A percentile compares a stretch with the other conserved stretches of the same genome.
phyloP scores from a whole-genome alignment of 1,139 yeast species.

The Yamadazyma trypodendri region DNA sequence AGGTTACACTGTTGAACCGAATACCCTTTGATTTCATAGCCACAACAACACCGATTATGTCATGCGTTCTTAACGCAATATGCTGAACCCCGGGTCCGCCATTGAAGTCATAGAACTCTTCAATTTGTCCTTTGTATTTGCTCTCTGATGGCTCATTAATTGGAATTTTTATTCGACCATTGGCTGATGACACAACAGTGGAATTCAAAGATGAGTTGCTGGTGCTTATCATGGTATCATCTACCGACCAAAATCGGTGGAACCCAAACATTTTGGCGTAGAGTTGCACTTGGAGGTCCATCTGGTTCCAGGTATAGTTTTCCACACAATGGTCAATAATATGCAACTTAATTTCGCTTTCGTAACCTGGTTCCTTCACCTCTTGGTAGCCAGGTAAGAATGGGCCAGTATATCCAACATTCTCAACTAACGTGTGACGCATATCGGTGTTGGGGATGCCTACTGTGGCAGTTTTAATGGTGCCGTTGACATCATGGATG shows the following conservation, averaged over 20 bases:
- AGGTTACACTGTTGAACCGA: slow-evolving; percentile 64
- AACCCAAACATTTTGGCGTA: slow-evolving; percentile 69
- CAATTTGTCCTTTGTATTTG: slow-evolving; percentile 67
- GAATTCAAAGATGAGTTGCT: slow-evolving; percentile 68
- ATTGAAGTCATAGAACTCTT: slow-evolving; percentile 73
- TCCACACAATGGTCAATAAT: slow-evolving; percentile 78
- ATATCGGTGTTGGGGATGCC: slow-evolving; percentile 61
- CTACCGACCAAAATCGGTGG: slow-evolving; percentile 81
- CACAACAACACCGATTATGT: slow-evolving; percentile 59
- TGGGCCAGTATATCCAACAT: slow-evolving; percentile 40
- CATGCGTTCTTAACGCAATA: slow-evolving; percentile 62
- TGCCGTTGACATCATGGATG: slow-evolving; percentile 47
- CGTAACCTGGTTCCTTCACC: background rate
- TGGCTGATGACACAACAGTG: slow-evolving; percentile 71
- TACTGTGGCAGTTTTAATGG: slow-evolving; percentile 53
- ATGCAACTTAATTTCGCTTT: slow-evolving; percentile 20
- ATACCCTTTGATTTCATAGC: slow-evolving; percentile 59
- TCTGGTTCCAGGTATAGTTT: slow-evolving; percentile 68
- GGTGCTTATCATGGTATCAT: slow-evolving; percentile 70
- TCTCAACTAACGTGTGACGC: slow-evolving; percentile 65
- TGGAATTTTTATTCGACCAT: slow-evolving; percentile 72
- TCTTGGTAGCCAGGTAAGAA: slow-evolving; percentile 57
- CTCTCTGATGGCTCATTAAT: slow-evolving; percentile 81
- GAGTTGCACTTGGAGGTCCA: slow-evolving; percentile 55
- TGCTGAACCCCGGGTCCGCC: slow-evolving; percentile 86